Evolutionary conservation across 1,284 basidiomycete species (phyloP).

Genomic region (Pseudozyma flocculosa): DNA sequence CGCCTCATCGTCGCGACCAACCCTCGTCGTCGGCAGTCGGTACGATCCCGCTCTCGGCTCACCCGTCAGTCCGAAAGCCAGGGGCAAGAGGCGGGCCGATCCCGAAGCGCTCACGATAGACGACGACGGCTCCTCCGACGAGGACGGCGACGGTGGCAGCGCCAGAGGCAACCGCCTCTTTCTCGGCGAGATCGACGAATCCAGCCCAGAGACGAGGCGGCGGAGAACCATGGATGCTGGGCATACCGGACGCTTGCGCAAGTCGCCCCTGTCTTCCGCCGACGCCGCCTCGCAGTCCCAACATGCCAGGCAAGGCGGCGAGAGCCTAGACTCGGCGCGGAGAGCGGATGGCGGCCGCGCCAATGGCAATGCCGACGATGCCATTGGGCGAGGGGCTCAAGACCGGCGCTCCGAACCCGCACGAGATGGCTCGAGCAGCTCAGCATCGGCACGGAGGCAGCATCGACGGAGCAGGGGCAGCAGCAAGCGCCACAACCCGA

Average conservation of each 20-base stretch:
- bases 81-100: conserved; percentile 2
- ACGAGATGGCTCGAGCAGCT: neutral
- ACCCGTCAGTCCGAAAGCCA: neutral
- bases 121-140: neutral
- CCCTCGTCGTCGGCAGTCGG: no score
- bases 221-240: conserved; percentile 26
- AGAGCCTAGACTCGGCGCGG: neutral
- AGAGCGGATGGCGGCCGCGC: neutral
- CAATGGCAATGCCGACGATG: neutral
- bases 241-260: conserved; percentile 20
- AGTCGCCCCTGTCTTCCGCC: conserved; percentile 1
- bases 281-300: neutral
- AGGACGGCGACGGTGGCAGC: conserved; percentile 14
- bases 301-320: neutral
- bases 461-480: conserved; percentile 3
- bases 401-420: neutral
- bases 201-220: conserved; percentile 25
- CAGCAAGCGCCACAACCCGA: conserved; percentile 6
- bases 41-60: neutral
- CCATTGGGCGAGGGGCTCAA: no score
- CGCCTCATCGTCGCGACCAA: conserved; percentile 15
- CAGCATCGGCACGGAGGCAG: neutral
- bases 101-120: neutral
- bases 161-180: conserved; percentile 11
- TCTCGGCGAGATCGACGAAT: conserved; percentile 21